Conservation (phyloP, 176 grass and related monocot genomes). For the Oryza coarctata region DNA sequence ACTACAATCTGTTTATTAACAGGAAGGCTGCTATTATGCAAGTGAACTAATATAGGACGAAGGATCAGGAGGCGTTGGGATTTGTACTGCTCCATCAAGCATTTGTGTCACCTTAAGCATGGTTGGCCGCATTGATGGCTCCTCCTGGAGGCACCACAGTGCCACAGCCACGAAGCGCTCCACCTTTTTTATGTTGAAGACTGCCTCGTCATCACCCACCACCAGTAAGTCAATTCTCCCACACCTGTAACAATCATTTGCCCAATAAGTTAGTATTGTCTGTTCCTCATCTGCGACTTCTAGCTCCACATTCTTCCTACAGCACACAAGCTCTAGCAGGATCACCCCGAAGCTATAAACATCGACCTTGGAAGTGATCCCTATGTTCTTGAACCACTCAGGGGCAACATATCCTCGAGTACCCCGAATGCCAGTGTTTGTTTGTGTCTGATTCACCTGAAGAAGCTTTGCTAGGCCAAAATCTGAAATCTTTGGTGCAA, state of each 20-base stretch:
- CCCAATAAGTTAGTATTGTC: constrained; percentile 40
- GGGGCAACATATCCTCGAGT: constrained; percentile 49
- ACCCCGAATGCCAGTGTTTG: constrained; percentile 42
- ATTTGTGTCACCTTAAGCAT: constrained; percentile 56
- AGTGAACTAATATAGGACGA: constrained; percentile 33
- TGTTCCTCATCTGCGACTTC: constrained; percentile 13
- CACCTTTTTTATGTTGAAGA: constrained; percentile 13
- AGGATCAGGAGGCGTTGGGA: constrained; percentile 40
- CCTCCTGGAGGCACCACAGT: constrained; percentile 65
- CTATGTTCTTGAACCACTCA: constrained; percentile 48
- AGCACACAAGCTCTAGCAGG: constrained; percentile 43
- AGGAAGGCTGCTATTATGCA: background rate
- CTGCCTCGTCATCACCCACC: constrained; percentile 26
- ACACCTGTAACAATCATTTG: constrained; percentile 44
- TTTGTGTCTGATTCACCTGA: constrained; percentile 39
- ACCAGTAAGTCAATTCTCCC: constrained; percentile 41
- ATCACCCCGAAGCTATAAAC: constrained; percentile 49
- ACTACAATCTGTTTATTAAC: background rate
- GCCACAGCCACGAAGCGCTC: constrained; percentile 48
- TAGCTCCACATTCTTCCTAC: constrained; percentile 36
- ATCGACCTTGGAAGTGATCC: constrained; percentile 40
- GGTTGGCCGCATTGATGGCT: constrained; percentile 43
- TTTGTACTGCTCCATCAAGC: constrained; percentile 37
- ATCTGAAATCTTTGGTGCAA: constrained; percentile 42
- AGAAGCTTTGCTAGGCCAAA: constrained; percentile 53